A percentile compares a stretch with the other conserved stretches of the same genome.
phyloP scores from a whole-genome alignment of 768 basidiomycete species.

The Sistotremastrum suecicum region DNA sequence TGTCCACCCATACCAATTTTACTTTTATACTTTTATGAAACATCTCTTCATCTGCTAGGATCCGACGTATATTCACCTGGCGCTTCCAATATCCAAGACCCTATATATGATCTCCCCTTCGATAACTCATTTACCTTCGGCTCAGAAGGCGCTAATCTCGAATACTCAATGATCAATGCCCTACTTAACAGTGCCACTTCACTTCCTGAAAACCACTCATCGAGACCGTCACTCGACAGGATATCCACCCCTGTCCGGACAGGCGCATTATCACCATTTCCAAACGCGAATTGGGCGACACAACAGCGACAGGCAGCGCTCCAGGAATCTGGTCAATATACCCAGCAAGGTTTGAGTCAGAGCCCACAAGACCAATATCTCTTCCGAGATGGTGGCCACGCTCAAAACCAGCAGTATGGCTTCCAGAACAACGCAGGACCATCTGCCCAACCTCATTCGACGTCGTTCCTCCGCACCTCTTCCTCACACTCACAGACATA shows the following conservation, averaged over 20 bases:
- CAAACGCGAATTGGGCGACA: slow-evolving; percentile 2
- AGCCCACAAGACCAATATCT: too few relatives aligned
- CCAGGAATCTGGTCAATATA: too few relatives aligned
- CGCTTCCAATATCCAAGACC: slow-evolving; percentile 38
- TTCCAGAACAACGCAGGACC: too few relatives aligned
- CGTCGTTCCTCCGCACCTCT: too few relatives aligned
- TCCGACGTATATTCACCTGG: slow-evolving; percentile 24
- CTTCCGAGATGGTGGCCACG: too few relatives aligned
- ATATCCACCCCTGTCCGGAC: background rate
- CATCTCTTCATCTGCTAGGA: slow-evolving; percentile 6
- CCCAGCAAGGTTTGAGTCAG: too few relatives aligned
- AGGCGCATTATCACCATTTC: slow-evolving; percentile 5
- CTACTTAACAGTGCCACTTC: slow-evolving; percentile 73
- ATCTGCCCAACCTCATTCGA: too few relatives aligned
- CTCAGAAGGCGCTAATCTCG: slow-evolving; percentile 84
- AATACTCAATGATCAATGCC: slow-evolving; percentile 87
- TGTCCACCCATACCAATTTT: background rate
- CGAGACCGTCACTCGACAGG: background rate
- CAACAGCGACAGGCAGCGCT: background rate
- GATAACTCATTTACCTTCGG: slow-evolving; percentile 57
- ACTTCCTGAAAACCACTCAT: background rate
- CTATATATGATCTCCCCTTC: slow-evolving; percentile 46
- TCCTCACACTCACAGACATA: too few relatives aligned
- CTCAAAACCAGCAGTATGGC: too few relatives aligned
- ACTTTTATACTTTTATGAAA: slow-evolving; percentile 3